Evolutionary conservation across 306 rosid species (phyloP).

Genomic region (Prunus salicina): DNA sequence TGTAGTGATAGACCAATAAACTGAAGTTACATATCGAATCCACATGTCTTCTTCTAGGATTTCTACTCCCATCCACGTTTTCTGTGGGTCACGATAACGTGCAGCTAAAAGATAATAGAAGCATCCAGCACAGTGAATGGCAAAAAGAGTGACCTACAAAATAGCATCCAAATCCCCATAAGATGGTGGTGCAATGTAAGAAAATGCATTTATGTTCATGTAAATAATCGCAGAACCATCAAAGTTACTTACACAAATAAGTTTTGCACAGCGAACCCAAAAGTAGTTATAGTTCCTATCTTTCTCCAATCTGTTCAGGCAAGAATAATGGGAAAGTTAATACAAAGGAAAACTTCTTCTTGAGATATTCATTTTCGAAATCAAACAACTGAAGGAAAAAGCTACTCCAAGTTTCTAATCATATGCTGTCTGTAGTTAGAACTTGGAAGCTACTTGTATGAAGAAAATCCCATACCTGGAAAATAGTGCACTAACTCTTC

Average conservation of each 20-base stretch:
- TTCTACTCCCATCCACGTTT: conserved; percentile 70
- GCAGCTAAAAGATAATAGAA: conserved; percentile 89
- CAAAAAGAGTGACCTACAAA: conserved; percentile 85
- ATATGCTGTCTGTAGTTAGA: background rate
- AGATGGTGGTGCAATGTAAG: conserved; percentile 9
- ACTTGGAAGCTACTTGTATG: background rate
- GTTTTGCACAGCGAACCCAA: conserved; percentile 91
- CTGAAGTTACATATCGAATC: conserved; percentile 72
- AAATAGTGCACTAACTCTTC: conserved; percentile 87
- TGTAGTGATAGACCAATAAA: conserved; percentile 94
- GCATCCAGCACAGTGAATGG: conserved; percentile 83
- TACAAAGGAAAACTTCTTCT: background rate
- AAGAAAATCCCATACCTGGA: conserved; percentile 43
- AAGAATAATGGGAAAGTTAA: conserved; percentile 1
- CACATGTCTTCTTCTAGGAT: conserved; percentile 46
- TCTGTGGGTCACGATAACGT: conserved; percentile 55
- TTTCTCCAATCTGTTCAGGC: conserved; percentile 70
- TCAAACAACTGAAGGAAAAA: background rate
- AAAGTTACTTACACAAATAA: conserved; percentile 62
- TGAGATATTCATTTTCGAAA: background rate
- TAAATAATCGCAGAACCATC: background rate
- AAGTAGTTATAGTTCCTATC: conserved; percentile 82
- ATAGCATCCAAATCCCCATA: conserved; percentile 12
- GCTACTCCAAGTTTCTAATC: background rate
- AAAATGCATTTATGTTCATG: background rate